A percentile compares a stretch with the other conserved stretches of the same genome.
Conservation (phyloP, 108 stramenopile species). For the Cyclostephanos invisitatus region DNA sequence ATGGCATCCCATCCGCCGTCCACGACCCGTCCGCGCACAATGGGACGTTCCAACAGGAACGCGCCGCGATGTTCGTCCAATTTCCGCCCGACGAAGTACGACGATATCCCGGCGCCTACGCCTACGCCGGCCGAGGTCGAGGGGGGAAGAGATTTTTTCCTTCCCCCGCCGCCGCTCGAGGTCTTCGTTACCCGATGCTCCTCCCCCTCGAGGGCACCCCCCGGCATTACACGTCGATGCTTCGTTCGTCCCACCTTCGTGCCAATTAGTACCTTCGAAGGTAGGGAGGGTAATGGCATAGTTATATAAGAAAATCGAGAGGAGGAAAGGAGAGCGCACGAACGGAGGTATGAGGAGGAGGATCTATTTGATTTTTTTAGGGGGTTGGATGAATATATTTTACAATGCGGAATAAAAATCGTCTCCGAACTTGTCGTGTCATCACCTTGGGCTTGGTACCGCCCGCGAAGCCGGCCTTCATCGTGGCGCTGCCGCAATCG, state of each 20-base stretch:
- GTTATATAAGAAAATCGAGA: neutral
- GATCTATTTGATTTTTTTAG: too few relatives aligned
- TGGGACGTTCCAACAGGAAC: conserved; percentile 88
- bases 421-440: conserved; percentile 2
- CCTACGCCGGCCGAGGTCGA: too few relatives aligned
- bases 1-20: conserved; percentile 94
- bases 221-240: conserved; percentile 95
- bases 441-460: conserved; percentile 92
- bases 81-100: conserved; percentile 90
- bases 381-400: too few relatives aligned
- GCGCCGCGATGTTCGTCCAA: conserved; percentile 94
- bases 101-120: neutral
- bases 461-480: conserved; percentile 98
- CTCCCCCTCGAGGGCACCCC: conserved; percentile 89
- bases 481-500: conserved; percentile 89
- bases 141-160: conserved; percentile 13
- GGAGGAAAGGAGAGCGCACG: neutral
- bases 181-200: conserved; percentile 47
- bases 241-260: conserved; percentile 93
- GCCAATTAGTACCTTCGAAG: conserved; percentile 87
- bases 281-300: too few relatives aligned
- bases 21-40: conserved; percentile 87
- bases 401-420: neutral
- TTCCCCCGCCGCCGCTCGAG: conserved; percentile 8
- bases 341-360: neutral